Base-by-base conservation (phyloP, 129 eudicot species). In the Glebionis coronaria region DNA sequence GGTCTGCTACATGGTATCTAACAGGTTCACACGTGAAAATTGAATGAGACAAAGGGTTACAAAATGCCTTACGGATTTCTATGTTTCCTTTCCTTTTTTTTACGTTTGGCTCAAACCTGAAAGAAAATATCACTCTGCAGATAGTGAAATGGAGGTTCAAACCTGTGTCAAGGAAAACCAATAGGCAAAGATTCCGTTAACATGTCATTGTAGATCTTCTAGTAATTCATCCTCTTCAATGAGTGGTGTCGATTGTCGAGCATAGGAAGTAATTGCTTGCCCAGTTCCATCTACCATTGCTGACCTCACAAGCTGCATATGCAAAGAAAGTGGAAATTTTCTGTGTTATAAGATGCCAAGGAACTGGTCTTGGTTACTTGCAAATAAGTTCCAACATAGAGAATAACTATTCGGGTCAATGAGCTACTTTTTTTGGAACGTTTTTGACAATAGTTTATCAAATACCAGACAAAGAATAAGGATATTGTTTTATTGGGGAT, bases 221-320 rank as follows among this genome's bases (percentile, higher is more conserved):
- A 80, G 62, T 52, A 77, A 19, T 46, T 86, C 91, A 18, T 85
- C 98, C 1, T 88, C 95, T 52, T 81, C 76, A 53, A 53, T 68
- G 25, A 71, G 67, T 56, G 80, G 82, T 3, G 78, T 58, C 1
- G 82, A 19, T 23, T 81, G 45, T 67, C 80, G 84, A 12, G 77
- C 62, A 56, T 73, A 62, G 23, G 76, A 85, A 16, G 88, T 71
- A 62, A 84, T 73, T 71, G 79, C 71, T 76, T 73, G 88, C 27
- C 82, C 88, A 40, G 15, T 78, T 71, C 83, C 94, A 28, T 88
- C 98, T 62, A 80, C 19, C 89, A 86, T 81, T 51, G 80, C 79
- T n/a, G 86, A 80, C 51, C 98, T 82, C 70, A 92, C 96, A 63
- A 80, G 84, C 98, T 92, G 82, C 85, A 74, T 49, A 64, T 16